Percentiles rank a stretch among this genome's conserved stretches.
phyloP scores from a whole-genome alignment of 257 asterid genomes.

The Nicotiana knightiana region DNA sequence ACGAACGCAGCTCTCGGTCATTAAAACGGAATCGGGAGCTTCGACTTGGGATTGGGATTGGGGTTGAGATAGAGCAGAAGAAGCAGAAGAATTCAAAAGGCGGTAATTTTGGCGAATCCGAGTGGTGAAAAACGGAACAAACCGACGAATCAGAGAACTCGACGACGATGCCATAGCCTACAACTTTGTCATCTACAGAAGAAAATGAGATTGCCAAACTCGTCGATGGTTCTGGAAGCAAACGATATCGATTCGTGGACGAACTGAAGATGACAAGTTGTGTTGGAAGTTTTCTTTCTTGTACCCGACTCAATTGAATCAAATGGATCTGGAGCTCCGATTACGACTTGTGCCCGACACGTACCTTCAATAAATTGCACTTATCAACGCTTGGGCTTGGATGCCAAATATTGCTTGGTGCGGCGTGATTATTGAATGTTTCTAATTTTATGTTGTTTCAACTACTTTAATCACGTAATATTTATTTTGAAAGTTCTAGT shows the following conservation, averaged over 20 bases:
- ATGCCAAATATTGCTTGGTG: too few species aligned
- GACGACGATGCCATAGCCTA: slow-evolving; percentile 38
- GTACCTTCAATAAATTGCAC: background rate
- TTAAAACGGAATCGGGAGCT: slow-evolving; percentile 24
- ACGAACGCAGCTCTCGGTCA: slow-evolving; percentile 74
- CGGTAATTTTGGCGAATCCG: slow-evolving; percentile 64
- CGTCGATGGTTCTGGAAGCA: background rate
- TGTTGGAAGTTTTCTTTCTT: background rate
- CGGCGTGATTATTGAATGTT: too few species aligned
- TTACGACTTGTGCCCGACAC: background rate
- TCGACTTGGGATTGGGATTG: slow-evolving; percentile 35
- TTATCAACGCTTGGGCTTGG: too few species aligned
- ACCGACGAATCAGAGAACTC: slow-evolving; percentile 43
- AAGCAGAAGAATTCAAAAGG: slow-evolving; percentile 33
- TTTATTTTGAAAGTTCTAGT: too few species aligned
- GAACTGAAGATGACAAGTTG: background rate
- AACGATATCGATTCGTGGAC: background rate
- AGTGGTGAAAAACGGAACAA: slow-evolving; percentile 45
- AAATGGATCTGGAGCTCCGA: background rate
- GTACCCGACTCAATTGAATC: background rate
- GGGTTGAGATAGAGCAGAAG: slow-evolving; percentile 31
- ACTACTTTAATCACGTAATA: too few species aligned
- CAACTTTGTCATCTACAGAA: background rate
- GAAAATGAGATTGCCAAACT: background rate
- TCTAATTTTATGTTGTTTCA: too few species aligned